phyloP scores from a whole-genome alignment of 306 rosid genomes.

The Cajanus cajan region DNA sequence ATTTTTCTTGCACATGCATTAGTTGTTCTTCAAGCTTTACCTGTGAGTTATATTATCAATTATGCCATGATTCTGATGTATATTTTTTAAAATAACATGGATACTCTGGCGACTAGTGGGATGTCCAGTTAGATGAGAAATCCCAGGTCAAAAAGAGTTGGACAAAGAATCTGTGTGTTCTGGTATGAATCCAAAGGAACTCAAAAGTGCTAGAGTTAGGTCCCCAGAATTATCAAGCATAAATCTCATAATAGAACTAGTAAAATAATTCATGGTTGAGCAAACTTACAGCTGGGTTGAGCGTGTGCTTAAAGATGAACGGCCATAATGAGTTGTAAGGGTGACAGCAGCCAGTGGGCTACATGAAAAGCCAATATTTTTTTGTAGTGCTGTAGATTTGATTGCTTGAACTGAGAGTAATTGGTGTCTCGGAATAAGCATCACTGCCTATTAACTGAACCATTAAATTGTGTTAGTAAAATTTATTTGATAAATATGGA shows the following conservation, averaged over 20 bases:
- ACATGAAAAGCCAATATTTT: neutral
- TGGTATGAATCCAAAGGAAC: neutral
- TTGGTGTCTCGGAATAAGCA: too few relatives aligned
- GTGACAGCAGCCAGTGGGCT: neutral
- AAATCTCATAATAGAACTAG: neutral
- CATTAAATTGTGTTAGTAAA: too few relatives aligned
- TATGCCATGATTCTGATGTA: neutral
- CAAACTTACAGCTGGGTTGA: neutral
- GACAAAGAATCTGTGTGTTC: neutral
- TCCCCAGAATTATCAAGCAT: neutral
- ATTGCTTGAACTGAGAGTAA: neutral
- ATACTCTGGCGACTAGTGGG: neutral
- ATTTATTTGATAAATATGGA: too few relatives aligned
- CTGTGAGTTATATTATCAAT: slow-evolving; percentile 58
- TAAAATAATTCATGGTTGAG: neutral
- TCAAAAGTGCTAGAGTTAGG: neutral
- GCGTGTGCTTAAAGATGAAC: neutral
- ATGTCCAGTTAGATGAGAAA: neutral
- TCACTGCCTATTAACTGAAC: too few relatives aligned
- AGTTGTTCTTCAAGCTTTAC: slow-evolving; percentile 63
- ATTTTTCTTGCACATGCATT: slow-evolving; percentile 73
- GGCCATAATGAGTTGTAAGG: neutral
- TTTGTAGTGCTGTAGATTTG: neutral
- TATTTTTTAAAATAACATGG: neutral
- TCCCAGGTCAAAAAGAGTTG: neutral